Evolutionary conservation across 2,329 filamentous ascomycete species (phyloP), one percentile per base, ranked within the genome.

Genomic region (Sporothrix curviconia): DNA sequence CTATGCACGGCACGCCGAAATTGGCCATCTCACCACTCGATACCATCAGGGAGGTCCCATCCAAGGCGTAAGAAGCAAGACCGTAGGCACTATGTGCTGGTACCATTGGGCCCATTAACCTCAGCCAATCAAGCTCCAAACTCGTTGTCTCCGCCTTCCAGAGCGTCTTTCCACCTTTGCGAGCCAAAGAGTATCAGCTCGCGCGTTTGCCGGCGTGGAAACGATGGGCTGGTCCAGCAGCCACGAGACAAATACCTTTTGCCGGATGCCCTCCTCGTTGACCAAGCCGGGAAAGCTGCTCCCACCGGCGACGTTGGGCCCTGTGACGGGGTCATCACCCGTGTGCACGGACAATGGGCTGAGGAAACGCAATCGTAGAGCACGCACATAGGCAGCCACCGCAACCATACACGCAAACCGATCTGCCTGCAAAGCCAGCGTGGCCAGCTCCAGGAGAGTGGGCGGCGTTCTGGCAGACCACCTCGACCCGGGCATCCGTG

Each of bases 401-500:
- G 75, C 68, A 3, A 74, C 68, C 2, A 83, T 71, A 59, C 85
- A 86, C 70, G 87, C 85, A 69, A 90, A 91, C 44, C 86, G 81
- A 68, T 91, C 88, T 9, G 87, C 86, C 57, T 89, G 78, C 53
- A 90, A 78, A 40, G 85, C 83, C 40, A 91, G 72, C 1, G 85
- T 86, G 14, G 84, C 81, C 11, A 88, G 74, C 62, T 86, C 86
- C 7, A 80, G 71, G 62, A 89, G 77, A 15, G 78, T 79, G 19
- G 78, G 74, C 1, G 72, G 69, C 51, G 71, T 72, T n/a, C 68
- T 68, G n/a, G 67, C 70, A 37, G 56, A 42, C 57, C 56, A 62
- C 4, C 24, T 44, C 17, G 58, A 55, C 12, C 43, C 47, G 22
- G 57, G 58, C 1, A 58, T 9, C 8, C 51, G 24, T 4, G 53